Percentiles rank a stretch among this genome's conserved stretches.
These are phyloP conservation scores for Scortechinia acanthostroma DNA, from an alignment of 2,329 filamentous ascomycete genomes.

Conservation along the genomic window DNA sequence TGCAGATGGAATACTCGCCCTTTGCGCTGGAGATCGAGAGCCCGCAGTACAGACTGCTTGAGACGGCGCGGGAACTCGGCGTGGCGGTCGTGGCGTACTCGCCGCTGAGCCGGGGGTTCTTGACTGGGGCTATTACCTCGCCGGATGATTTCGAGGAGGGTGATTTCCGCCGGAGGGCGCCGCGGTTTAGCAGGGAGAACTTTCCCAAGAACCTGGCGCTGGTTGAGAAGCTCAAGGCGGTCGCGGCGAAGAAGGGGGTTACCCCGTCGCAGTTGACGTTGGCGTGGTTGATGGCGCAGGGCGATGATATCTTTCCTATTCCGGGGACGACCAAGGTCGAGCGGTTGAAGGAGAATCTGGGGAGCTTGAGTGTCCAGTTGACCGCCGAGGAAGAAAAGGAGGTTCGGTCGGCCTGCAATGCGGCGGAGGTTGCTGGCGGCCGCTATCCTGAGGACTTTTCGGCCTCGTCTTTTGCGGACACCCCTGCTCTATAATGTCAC, in stretches of 20 bases:
- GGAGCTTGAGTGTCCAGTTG: constrained; percentile 21
- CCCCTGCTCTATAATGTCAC: too few relatives aligned
- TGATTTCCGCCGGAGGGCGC: constrained; percentile 28
- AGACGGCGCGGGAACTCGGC: constrained; percentile 27
- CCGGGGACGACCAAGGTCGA: constrained; percentile 31
- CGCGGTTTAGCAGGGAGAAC: constrained; percentile 31
- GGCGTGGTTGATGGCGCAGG: constrained; percentile 28
- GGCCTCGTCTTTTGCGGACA: too few relatives aligned
- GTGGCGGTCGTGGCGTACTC: constrained; percentile 35
- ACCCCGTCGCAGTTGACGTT: constrained; percentile 24
- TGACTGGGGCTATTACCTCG: constrained; percentile 25
- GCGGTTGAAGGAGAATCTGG: constrained; percentile 29
- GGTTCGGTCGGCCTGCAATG: constrained; percentile 26
- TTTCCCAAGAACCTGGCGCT: constrained; percentile 32
- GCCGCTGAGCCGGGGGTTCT: constrained; percentile 34
- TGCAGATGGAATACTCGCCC: constrained; percentile 33
- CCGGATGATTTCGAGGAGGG: constrained; percentile 33
- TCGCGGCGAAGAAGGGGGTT: constrained; percentile 20
- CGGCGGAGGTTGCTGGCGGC: too few relatives aligned
- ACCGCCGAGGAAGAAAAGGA: constrained; percentile 25
- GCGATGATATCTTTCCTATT: constrained; percentile 34
- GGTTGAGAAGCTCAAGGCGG: constrained; percentile 28
- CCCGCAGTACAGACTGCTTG: constrained; percentile 26
- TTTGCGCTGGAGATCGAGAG: constrained; percentile 16
- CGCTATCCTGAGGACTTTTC: too few relatives aligned